Evolutionary conservation across 2,329 filamentous ascomycete genomes (phyloP).

Genomic region (Alternaria angustiovoidea): DNA sequence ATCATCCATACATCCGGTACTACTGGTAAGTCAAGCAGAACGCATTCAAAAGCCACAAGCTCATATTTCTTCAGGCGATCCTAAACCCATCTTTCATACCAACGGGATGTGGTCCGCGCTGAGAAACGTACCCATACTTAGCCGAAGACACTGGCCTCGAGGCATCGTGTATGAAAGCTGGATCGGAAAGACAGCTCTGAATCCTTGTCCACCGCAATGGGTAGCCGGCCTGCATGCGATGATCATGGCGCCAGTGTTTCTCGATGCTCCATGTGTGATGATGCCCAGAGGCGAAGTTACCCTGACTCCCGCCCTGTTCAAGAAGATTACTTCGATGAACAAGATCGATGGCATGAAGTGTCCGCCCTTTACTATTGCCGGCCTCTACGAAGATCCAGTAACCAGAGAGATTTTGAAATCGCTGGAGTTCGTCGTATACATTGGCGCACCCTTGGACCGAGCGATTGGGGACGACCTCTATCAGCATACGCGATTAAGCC

Average conservation of each 20-base stretch:
- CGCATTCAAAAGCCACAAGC: no score
- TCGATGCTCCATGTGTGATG: slow-evolving; percentile 16
- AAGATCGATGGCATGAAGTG: background rate
- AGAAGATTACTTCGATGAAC: background rate
- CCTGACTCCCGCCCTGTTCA: slow-evolving; percentile 19
- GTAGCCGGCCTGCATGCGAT: slow-evolving; percentile 20
- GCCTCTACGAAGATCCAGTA: slow-evolving; percentile 14
- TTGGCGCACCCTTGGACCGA: slow-evolving; percentile 23
- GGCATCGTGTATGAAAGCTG: slow-evolving; percentile 15
- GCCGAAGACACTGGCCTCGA: background rate
- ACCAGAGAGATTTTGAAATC: slow-evolving; percentile 20
- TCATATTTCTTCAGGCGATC: background rate
- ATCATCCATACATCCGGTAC: background rate
- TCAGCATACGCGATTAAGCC: slow-evolving; percentile 19
- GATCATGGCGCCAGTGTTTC: slow-evolving; percentile 17
- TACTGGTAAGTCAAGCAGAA: background rate
- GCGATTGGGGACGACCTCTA: slow-evolving; percentile 25
- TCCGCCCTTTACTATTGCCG: background rate
- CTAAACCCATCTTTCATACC: background rate
- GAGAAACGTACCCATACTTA: background rate
- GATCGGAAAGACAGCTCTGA: slow-evolving; percentile 18
- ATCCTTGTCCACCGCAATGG: slow-evolving; percentile 29
- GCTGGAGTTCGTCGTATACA: slow-evolving; percentile 21
- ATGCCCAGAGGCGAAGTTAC: slow-evolving; percentile 10
- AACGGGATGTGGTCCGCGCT: background rate